phyloP scores from a whole-genome alignment of 1,139 yeast genomes.

The Saccharomyces hybrid region DNA sequence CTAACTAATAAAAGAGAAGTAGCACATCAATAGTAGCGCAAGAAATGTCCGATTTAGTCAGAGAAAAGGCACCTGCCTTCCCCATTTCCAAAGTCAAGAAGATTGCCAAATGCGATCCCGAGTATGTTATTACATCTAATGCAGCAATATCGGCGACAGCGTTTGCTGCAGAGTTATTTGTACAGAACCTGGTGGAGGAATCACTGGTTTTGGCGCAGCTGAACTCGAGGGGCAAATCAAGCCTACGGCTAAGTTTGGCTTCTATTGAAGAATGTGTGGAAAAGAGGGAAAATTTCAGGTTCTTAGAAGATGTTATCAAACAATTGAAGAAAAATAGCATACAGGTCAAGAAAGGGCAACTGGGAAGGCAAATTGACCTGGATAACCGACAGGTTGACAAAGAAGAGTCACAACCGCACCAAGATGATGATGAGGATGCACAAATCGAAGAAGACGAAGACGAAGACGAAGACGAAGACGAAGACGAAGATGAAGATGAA shows the following conservation, averaged over 20 bases:
- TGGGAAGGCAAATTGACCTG: conserved; percentile 14
- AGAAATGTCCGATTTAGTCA: conserved; percentile 9
- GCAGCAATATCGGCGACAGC: conserved; percentile 79
- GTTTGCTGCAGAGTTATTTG: conserved; percentile 78
- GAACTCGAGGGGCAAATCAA: conserved; percentile 11
- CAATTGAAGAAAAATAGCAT: conserved; percentile 27
- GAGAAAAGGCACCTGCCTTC: conserved; percentile 29
- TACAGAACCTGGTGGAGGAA: conserved; percentile 73
- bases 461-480: conserved; percentile 20
- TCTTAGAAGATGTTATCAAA: conserved; percentile 61
- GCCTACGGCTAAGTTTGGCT: conserved; percentile 39
- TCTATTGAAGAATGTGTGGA: conserved; percentile 71
- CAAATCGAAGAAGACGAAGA: conserved; percentile 14
- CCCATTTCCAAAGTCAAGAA: conserved; percentile 79
- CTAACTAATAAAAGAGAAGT: background rate
- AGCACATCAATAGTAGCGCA: background rate
- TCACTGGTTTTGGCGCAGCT: conserved; percentile 44
- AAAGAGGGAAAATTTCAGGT: conserved; percentile 57
- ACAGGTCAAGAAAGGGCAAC: conserved; percentile 8
- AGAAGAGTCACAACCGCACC: conserved; percentile 7
- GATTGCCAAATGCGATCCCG: conserved; percentile 81
- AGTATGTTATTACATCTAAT: conserved; percentile 65
- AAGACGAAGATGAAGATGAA: conserved; percentile 19
- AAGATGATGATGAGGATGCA: conserved; percentile 6
- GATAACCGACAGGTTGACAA: conserved; percentile 15